Percentiles rank a stretch among this genome's conserved stretches.
Evolutionary conservation across 164 flowering plant species (phyloP).

Genomic region (Vitis labrusca): DNA sequence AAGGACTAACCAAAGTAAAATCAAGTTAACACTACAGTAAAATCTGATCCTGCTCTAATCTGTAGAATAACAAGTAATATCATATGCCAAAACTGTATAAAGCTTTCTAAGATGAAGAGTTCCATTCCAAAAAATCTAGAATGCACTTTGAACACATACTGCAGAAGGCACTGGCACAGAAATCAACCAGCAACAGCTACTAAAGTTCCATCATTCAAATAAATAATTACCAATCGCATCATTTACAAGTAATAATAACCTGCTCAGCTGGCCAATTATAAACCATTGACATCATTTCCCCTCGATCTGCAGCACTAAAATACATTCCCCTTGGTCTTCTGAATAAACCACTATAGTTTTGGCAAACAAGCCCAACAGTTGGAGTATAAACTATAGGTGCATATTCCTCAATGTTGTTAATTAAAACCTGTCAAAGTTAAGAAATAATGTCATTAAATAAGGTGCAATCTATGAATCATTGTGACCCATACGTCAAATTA

Average conservation of each 20-base stretch:
- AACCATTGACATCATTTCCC: conserved; percentile 98
- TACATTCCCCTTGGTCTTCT: conserved; percentile 99
- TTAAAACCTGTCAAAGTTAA: conserved; percentile 63
- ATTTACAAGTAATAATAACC: conserved; percentile 35
- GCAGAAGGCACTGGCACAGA: background rate
- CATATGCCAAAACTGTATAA: background rate
- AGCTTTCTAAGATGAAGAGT: background rate
- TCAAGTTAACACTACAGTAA: too few relatives aligned
- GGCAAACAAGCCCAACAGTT: conserved; percentile 97
- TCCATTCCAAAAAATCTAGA: background rate
- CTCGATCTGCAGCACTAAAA: conserved; percentile 94
- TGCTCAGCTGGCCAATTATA: conserved; percentile 98
- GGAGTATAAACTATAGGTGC: conserved; percentile 98
- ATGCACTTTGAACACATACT: too few relatives aligned
- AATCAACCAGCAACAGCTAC: background rate
- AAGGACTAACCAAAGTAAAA: too few relatives aligned
- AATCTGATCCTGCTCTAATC: too few relatives aligned
- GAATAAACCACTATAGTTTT: conserved; percentile 90
- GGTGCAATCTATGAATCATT: too few relatives aligned
- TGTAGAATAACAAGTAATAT: too few relatives aligned
- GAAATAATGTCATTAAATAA: background rate
- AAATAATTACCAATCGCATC: background rate
- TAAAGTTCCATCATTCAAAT: background rate
- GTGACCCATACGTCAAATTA: too few relatives aligned
- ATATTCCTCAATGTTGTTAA: conserved; percentile 90